A percentile compares a stretch with the other conserved stretches of the same genome.
These are phyloP conservation scores for Calonectria henricotiae DNA, from an alignment of 2,329 filamentous ascomycete genomes.

Conservation along the genomic window DNA sequence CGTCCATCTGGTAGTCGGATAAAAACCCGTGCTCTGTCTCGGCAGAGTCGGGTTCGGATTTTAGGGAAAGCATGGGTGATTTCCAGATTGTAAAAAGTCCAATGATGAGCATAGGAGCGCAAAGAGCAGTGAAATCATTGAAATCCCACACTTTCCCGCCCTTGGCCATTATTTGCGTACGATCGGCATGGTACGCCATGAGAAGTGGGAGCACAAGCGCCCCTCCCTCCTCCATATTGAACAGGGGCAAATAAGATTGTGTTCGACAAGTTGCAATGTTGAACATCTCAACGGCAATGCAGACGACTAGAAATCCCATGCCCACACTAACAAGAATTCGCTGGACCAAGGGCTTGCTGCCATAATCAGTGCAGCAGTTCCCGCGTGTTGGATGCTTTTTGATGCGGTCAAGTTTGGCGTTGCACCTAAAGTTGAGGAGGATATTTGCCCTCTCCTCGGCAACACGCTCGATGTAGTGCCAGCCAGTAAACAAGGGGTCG, in stretches of 20 bases:
- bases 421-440: conserved; percentile 72
- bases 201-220: conserved; percentile 51
- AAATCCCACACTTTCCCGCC: conserved; percentile 47
- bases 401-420: conserved; percentile 55
- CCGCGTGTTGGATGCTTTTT: conserved; percentile 63
- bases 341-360: conserved; percentile 49
- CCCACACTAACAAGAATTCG: conserved; percentile 44
- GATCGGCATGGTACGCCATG: conserved; percentile 53
- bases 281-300: conserved; percentile 39
- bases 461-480: conserved; percentile 54
- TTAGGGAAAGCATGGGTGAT: conserved; percentile 35
- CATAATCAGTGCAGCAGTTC: conserved; percentile 69
- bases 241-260: conserved; percentile 32
- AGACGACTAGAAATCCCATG: conserved; percentile 41
- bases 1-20: conserved; percentile 71
- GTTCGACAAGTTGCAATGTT: conserved; percentile 37
- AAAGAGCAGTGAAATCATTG: conserved; percentile 47
- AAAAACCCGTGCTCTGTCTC: conserved; percentile 39
- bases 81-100: conserved; percentile 47
- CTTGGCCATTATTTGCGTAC: conserved; percentile 54
- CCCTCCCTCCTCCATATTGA: conserved; percentile 49
- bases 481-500: conserved; percentile 47
- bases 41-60: conserved; percentile 18
- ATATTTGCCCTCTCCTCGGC: conserved; percentile 59
- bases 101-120: conserved; percentile 37